Conservation (phyloP, 495 filamentous ascomycete genomes). For the Endocarpon pusillum region DNA sequence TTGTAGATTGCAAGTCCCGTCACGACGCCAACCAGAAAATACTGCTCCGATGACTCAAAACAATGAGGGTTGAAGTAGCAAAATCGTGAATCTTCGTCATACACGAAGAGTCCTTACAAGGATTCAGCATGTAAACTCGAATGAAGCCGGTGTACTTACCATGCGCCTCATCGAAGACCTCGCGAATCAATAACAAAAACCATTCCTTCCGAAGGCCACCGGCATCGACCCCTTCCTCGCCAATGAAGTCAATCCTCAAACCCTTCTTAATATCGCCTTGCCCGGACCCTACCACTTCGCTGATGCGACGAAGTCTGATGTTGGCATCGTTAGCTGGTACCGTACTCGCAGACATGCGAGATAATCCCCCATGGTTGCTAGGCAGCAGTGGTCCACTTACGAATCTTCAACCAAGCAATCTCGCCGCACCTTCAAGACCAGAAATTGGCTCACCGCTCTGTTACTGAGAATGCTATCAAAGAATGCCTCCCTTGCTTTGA, state of each 20-base stretch:
- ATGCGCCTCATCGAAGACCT: constrained; percentile 83
- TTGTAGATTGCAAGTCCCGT: constrained; percentile 92
- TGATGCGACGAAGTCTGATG: constrained; percentile 72
- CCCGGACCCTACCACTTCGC: constrained; percentile 69
- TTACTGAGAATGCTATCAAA: constrained; percentile 71
- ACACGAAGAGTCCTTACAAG: constrained; percentile 63
- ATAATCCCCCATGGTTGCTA: too few relatives aligned
- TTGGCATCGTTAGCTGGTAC: too few relatives aligned
- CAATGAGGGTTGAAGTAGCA: constrained; percentile 93
- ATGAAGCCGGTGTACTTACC: constrained; percentile 38
- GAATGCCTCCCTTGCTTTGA: constrained; percentile 78
- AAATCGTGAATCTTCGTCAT: constrained; percentile 85
- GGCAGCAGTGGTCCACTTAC: too few relatives aligned
- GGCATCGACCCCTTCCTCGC: constrained; percentile 85
- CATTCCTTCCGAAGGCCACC: constrained; percentile 89
- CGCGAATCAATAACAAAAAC: constrained; percentile 81
- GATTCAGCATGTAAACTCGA: not conserved
- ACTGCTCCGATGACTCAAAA: constrained; percentile 88
- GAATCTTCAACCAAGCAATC: constrained; percentile 87
- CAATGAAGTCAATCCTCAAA: constrained; percentile 68
- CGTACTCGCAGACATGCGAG: too few relatives aligned
- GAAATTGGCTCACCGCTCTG: constrained; percentile 59
- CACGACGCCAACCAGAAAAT: constrained; percentile 76
- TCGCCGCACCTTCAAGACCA: constrained; percentile 61
- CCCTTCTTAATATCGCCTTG: constrained; percentile 88